Conservation (phyloP, 352 stramenopile genomes). For the Saprolegnia parasitica region DNA sequence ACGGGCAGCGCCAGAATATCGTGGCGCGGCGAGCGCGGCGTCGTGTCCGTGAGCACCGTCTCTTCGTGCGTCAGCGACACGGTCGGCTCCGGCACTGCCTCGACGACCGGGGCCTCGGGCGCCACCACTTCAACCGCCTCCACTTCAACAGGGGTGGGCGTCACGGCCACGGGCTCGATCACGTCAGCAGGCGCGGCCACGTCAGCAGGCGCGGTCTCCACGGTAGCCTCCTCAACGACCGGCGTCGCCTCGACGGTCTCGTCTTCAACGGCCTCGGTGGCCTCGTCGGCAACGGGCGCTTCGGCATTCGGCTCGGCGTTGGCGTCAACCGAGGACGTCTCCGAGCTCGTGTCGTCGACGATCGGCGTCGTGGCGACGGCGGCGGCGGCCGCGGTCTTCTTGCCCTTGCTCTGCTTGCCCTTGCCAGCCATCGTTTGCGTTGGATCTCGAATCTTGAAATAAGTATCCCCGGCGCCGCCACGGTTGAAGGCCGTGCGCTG, state of each 20-base stretch:
- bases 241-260: background rate
- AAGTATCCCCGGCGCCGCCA: background rate
- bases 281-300: background rate
- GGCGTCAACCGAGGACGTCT: background rate
- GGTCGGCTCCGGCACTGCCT: no score
- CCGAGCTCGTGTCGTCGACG: background rate
- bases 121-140: no score
- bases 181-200: background rate
- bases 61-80: conserved; percentile 3
- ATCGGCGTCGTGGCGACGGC: background rate
- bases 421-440: conserved; percentile 6
- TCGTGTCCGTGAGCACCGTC: background rate
- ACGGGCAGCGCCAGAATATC: background rate
- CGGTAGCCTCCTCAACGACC: background rate
- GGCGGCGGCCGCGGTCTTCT: background rate
- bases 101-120: no score
- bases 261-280: conserved; percentile 5
- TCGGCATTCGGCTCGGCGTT: background rate
- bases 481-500: background rate
- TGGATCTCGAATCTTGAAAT: background rate
- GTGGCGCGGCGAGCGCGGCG: conserved; percentile 2
- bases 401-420: background rate
- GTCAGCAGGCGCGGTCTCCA: background rate
- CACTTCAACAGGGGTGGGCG: no score
- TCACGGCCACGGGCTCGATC: no score